Percentiles rank a stretch among this genome's conserved stretches.
phyloP scores from a whole-genome alignment of 2,329 filamentous ascomycete species.

The Ophiognomonia clavigignenti-juglandacearum region DNA sequence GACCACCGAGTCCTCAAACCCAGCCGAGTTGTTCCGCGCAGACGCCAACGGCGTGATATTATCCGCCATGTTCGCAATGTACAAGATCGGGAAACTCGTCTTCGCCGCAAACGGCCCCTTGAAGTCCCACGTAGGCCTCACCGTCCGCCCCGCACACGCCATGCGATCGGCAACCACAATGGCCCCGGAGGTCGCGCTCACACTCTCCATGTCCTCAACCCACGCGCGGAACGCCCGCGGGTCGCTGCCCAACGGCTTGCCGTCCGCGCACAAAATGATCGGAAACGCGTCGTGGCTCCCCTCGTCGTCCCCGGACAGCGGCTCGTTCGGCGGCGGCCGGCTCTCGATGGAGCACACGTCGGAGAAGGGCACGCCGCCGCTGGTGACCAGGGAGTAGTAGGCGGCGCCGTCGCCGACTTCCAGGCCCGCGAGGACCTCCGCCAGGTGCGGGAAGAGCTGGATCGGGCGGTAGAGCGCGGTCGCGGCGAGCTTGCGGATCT shows the following conservation, averaged over 20 bases:
- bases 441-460: constrained; percentile 34
- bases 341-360: constrained; percentile 27
- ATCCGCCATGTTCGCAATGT: constrained; percentile 37
- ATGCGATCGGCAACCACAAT: constrained; percentile 37
- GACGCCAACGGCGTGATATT: constrained; percentile 41
- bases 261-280: constrained; percentile 42
- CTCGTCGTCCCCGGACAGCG: constrained; percentile 24
- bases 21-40: constrained; percentile 36
- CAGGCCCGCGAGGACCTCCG: constrained; percentile 36
- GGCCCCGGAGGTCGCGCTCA: constrained; percentile 39
- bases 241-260: constrained; percentile 25
- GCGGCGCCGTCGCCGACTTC: constrained; percentile 39
- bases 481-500: constrained; percentile 38
- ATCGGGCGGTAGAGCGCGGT: constrained; percentile 41
- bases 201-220: constrained; percentile 26
- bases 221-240: constrained; percentile 30
- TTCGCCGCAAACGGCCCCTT: constrained; percentile 24
- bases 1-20: constrained; percentile 40
- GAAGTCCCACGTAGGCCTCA: constrained; percentile 36
- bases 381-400: constrained; percentile 32
- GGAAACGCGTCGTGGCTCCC: constrained; percentile 37
- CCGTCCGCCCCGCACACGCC: constrained; percentile 32
- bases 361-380: constrained; percentile 10
- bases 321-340: constrained; percentile 27
- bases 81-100: constrained; percentile 38